Evolutionary conservation across 805 yeast species (phyloP), one percentile per base, ranked within the genome.

Genomic region (Candida coquimbonensis): DNA sequence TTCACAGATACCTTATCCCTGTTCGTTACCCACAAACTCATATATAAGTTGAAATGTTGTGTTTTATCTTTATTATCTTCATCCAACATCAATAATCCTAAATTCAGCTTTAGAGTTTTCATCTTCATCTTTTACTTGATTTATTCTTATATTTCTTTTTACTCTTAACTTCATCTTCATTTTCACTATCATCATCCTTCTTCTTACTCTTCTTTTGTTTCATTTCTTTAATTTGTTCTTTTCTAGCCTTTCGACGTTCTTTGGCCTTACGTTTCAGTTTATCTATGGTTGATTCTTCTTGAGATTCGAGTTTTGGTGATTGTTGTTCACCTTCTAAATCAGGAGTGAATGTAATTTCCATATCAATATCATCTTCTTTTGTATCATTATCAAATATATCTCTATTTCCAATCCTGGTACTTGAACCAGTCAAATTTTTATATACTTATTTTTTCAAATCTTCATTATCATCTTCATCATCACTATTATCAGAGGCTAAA

Each of bases 291-390:
- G 82, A 71, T 58, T 86, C 87, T 43, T 83, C 69, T 33, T 33
- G 7, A 14, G 69, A 78, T 25, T 58, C 71, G 35, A 59, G 64
- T 42, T 66, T 50, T 21, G 35, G 6, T 11, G 62, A 55, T 3
- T 52, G 53, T 19, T 46, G 53, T 3, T 57, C 66, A 36, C 58
- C 67, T 19, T 74, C 75, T 44, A 89, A 66, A 4, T 87, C 97
- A 2, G 98, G 96, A 35, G 90, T 88, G 64, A 93, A 93, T 0
- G 97, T 89, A 55, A 93, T 87, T 63, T 93, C 98, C 88, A 93
- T 86, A 58, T 89, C 96, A 27, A 86, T 83, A 40, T 80, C 91
- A 41, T 72, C 83, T 27, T 78, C 82, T 16, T 68, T 74, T 13
- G 68, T 76, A 12, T 62, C 69, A 13, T 54, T 62, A 21, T 61